Evolutionary conservation across 148 eudicot species (phyloP), one percentile per base, ranked within the genome.

Genomic region (Amaranthus cruentus): DNA sequence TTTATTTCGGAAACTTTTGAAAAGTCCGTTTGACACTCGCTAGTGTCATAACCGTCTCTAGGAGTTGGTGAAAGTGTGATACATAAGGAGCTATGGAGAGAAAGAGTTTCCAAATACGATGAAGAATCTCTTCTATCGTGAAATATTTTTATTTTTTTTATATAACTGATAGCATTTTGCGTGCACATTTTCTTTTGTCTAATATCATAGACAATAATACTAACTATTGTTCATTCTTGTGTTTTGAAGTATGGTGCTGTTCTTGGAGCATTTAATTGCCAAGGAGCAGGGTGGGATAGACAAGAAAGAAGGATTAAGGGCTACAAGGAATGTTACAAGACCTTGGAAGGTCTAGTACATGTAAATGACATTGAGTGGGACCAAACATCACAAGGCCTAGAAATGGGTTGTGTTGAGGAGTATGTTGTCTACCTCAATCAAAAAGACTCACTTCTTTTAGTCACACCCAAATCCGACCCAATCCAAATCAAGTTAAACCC

Each of bases 201-300:
- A 28, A 28, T 28, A 28, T 28, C 38, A 28, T 55, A 38, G 0
- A 58, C 51, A 8, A 4, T 14, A 9, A 50, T 3, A n/a, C 52
- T 73, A 52, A 54, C 47, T 74, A 38, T 28, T 11, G 7, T 55
- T 6, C 9, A 7, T 55, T 74, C 21, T 4, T 47, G 48, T 51
- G 71, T 64, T 56, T 49, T 51, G 12, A 53, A 89, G 89, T 87
- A 79, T 55, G 91, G 91, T 67, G 91, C 90, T 0, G 93, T 89
- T 9, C 52, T 89, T 1, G 88, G 93, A 47, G 89, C 85, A 15
- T 89, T 87, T 74, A 89, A 87, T 66, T 87, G 94, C 84, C 91
- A 87, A 84, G 91, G 94, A 54, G 89, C 85, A 1, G 89, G 94
- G 5, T 86, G 89, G 89, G 88, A 90, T 55, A 73, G 81, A 9